Evolutionary conservation across 2,329 filamentous ascomycete genomes (phyloP), one percentile per base, ranked within the genome.

Genomic region (Cercospora brassicicola): DNA sequence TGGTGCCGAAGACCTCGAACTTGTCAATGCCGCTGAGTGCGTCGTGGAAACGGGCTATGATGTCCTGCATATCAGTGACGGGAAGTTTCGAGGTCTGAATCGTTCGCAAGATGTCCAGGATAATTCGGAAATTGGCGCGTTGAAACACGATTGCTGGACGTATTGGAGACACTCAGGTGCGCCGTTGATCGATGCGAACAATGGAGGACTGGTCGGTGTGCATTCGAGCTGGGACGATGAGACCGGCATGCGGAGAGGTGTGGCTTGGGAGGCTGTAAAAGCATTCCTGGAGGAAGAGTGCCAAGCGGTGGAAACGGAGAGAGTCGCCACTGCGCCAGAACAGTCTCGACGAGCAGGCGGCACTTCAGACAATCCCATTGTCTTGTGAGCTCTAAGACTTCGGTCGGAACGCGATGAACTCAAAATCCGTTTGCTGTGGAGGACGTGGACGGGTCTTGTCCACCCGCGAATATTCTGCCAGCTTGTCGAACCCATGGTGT

Each of bases 121-220:
- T 67, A 86, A 86, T 69, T 79, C 78, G 1, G 82, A 84, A 26
- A 86, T 87, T 63, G 85, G 84, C 1, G 81, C 81, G 0, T 70
- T 87, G 70, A 83, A 80, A 79, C 85, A 87, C 73, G 81, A 83
- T 71, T 84, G 83, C 66, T 87, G 85, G 85, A 87, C 84, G 1
- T 87, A 86, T 73, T 86, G 85, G 85, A 85, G 85, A 1, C 84
- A 86, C 73, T 85, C 82, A 23, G 84, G 84, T 2, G 85, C 84
- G 4, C 84, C 83, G 1, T 73, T 87, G 15, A 69, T 86, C n/a
- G 73, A 80, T 15, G 63, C 68, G 31, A 73, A 68, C n/a, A 77
- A 76, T 11, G 82, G 82, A 0, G 71, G 28, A 9, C 71, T 87
- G 64, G 75, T 86, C 0, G 85, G 84, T 1, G 67, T 87, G 68